Base-by-base conservation (phyloP, 1,284 basidiomycete genomes). In the Marasmius sp. region DNA sequence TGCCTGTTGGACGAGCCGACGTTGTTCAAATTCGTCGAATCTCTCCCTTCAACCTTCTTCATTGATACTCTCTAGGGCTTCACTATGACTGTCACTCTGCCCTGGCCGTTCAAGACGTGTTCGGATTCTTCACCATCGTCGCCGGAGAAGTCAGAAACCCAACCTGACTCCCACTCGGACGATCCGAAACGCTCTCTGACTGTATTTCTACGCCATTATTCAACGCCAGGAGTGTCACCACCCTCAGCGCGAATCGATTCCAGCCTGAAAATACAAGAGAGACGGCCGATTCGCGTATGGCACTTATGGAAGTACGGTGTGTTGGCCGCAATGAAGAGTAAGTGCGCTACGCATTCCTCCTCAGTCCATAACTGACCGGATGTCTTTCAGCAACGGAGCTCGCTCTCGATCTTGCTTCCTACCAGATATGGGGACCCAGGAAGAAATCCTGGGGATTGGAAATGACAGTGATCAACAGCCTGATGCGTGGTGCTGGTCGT, bases 401-500 rank as follows among this genome's bases (percentile, higher is more conserved):
- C 9, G 84, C 86, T 6, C 75, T 79, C 22, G 93, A 92, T 60
- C 81, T 94, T 33, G 73, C 93, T 38, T 80, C 82, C 8, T 87
- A 95, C 70, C 85, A 87, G 66, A 75, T 94, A 48, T 90, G 85
- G 81, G 94, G 94, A 2, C 94, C 94, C 1, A 85, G 89, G 43
- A 88, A 86, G 70, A 90, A 91, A 72, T 89, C 90, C 4, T 96
- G 94, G 94, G 92, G 93, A 0, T 86, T 96, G 57, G 90, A 94
- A 72, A 93, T 94, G 92, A 93, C 92, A 1, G 79, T 94, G 22
- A 81, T 94, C 18, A 91, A 90, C 8, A 87, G 87, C 61, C 81
- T 97, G 67, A 92, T 97, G 83, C 87, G 96, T 61, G 93, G 94
- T 60, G 86, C 93, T 27, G 89, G 90, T 9, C 82, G 86, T 49